Conservation (phyloP, 257 asterid genomes). For the Prunella vulgaris region DNA sequence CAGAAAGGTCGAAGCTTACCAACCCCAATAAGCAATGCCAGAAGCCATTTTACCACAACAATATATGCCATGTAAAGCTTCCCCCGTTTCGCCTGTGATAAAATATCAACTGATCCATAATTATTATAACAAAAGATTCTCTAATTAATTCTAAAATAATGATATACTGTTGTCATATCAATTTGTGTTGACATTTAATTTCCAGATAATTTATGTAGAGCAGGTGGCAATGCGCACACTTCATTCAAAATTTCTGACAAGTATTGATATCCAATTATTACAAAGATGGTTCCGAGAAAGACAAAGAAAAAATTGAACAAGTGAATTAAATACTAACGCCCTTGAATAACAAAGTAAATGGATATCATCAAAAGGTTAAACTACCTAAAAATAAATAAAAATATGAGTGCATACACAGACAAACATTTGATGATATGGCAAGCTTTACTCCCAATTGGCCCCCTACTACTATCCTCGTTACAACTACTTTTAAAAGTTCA, state of each 20-base stretch:
- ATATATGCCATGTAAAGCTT: conserved; percentile 75
- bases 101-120: conserved; percentile 24
- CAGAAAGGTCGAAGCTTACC: conserved; percentile 52
- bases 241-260: conserved; percentile 13
- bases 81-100: conserved; percentile 75
- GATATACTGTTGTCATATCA: neutral
- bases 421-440: neutral
- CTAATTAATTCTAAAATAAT: neutral
- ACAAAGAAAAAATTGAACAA: neutral
- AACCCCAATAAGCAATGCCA: conserved; percentile 83
- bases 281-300: neutral
- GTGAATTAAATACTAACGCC: neutral
- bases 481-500: neutral
- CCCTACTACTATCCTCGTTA: neutral
- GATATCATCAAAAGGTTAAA: neutral
- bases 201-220: neutral
- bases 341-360: neutral
- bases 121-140: neutral
- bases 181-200: neutral
- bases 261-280: neutral
- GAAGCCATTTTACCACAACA: conserved; percentile 79
- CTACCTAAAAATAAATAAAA: neutral
- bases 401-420: neutral
- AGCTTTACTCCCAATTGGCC: neutral
- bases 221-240: neutral